Evolutionary conservation across 768 basidiomycete genomes (phyloP), one percentile per base, ranked within the genome.

Genomic region (Piloderma croceum): DNA sequence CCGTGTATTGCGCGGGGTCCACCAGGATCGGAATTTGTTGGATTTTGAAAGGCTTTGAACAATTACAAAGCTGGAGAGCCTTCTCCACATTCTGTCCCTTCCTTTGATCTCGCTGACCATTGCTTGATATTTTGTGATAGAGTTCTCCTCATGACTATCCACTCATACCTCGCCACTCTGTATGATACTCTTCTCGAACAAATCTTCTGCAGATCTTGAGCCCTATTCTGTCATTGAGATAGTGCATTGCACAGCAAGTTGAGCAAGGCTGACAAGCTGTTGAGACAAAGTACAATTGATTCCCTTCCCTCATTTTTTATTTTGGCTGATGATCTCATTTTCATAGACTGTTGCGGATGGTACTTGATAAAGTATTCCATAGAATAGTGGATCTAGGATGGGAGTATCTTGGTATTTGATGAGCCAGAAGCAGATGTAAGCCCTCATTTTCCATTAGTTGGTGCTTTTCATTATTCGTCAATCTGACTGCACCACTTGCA

Each of bases 181-280:
- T 99, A 98, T 63, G 96, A 99, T 58, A 97, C 91, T 3, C 73
- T 99, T 1, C 77, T 99, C 7, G 89, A 96, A 57, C 94, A 98
- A 61, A 99, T 98, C 61, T 68, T 99, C 5, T 97, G 22, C 75
- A 93, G 24, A 93, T 97, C 49, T 88, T 98, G 94, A 99, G 65
- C 94, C 93, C 1, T 99, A 94, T 62, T 88, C 83, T 7, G 76
- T 87, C 6, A 87, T 99, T 12, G 92, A 98, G 63, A 76, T 79
- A 92, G n/a, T n/a, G n/a, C 54, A 86, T 99, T 12, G 94, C 94
- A 3, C 68, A 78, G 54, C 69, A 77, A 47, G 83, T 86, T 19
- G 76, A 76, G 5, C 82, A 84, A 54, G 83, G 87, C 38, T 65
- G 87, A 36, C 84, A 89, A 56, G 81, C 78, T 6, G 91, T 98